Evolutionary conservation across 140 eudicot species (phyloP).

Genomic region (Cichorium intybus): DNA sequence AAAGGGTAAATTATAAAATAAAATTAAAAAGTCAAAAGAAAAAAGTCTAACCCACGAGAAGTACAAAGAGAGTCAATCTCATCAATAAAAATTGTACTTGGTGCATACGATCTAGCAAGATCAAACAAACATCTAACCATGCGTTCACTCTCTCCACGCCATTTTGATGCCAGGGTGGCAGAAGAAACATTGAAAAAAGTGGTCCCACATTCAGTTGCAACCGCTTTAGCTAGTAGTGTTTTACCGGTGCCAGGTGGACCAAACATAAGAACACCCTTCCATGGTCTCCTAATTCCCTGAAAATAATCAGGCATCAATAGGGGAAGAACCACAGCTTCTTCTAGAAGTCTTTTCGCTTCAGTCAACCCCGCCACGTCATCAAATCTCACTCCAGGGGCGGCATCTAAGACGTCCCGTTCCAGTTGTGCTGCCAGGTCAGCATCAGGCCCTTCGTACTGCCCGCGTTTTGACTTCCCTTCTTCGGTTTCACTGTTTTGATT

Average conservation of each 20-base stretch:
- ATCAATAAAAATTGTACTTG: conserved; percentile 83
- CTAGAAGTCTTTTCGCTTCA: conserved; percentile 92
- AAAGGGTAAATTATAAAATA: neutral
- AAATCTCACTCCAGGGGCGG: conserved; percentile 93
- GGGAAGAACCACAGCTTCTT: conserved; percentile 98
- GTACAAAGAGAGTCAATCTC: conserved; percentile 97
- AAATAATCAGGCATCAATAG: conserved; percentile 95
- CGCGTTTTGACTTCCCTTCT: conserved; percentile 75
- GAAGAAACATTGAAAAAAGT: conserved; percentile 98
- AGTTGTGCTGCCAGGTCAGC: conserved; percentile 92
- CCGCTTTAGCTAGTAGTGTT: conserved; percentile 97
- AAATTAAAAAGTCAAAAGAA: neutral
- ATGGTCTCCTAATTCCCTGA: conserved; percentile 98
- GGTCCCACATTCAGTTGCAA: conserved; percentile 99
- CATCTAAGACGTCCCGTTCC: conserved; percentile 88
- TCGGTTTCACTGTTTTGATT: conserved; percentile 70
- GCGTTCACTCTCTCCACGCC: conserved; percentile 99
- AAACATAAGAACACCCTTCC: conserved; percentile 99
- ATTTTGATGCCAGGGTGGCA: conserved; percentile 95
- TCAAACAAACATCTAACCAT: conserved; percentile 97
- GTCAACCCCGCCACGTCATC: conserved; percentile 91
- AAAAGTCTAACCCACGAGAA: conserved; percentile 63
- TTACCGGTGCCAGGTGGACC: conserved; percentile 99
- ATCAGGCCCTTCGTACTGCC: conserved; percentile 90
- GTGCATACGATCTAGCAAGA: conserved; percentile 80